Conservation (phyloP, 1,139 yeast genomes). For the Taphrina pruni region DNA sequence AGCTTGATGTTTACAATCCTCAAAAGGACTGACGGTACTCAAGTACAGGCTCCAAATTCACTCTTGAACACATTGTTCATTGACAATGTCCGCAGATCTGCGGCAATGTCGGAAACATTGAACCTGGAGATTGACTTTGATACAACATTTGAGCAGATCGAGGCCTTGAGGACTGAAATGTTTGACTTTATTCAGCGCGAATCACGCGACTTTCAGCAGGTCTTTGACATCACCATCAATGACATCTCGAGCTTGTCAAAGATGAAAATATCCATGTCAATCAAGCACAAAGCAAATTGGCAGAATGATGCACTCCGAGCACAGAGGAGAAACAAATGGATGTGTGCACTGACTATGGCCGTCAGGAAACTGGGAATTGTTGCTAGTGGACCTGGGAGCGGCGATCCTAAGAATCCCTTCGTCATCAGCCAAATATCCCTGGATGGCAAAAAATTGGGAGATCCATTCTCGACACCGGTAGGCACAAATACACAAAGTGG, state of each 20-base stretch:
- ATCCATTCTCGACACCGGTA: neutral
- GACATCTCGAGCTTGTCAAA: constrained; percentile 53
- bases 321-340: constrained; percentile 44
- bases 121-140: constrained; percentile 48
- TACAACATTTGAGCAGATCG: constrained; percentile 53
- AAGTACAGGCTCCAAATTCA: constrained; percentile 54
- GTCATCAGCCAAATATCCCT: constrained; percentile 11
- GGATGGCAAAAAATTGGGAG: constrained; percentile 7
- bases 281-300: constrained; percentile 52
- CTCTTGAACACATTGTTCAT: constrained; percentile 54
- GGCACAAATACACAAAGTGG: neutral
- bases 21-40: constrained; percentile 50
- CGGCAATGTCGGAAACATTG: constrained; percentile 49
- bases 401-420: constrained; percentile 36
- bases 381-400: constrained; percentile 43
- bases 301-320: constrained; percentile 50
- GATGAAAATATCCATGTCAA: constrained; percentile 49
- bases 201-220: constrained; percentile 53
- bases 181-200: constrained; percentile 51
- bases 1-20: constrained; percentile 54
- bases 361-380: constrained; percentile 41
- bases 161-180: constrained; percentile 50
- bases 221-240: constrained; percentile 51
- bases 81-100: constrained; percentile 54
- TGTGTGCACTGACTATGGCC: constrained; percentile 43